Evolutionary conservation across 805 yeast species (phyloP), one percentile per base, ranked within the genome.

Genomic region (Candida sanyiensis): DNA sequence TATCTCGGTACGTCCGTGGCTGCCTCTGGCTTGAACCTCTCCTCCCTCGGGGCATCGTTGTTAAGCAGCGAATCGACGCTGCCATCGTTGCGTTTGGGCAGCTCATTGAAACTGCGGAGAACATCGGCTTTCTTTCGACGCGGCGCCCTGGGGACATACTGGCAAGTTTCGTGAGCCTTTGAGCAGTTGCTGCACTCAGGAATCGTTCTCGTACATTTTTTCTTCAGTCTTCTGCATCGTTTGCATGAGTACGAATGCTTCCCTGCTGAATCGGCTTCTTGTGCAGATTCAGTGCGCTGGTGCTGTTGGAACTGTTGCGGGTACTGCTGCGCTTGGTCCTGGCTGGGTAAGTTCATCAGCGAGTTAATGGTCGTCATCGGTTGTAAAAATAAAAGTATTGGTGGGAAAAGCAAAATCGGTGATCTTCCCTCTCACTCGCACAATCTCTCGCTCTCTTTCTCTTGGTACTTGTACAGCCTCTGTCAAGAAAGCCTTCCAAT

Each of bases 151-250:
- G 70, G 69, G 3, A 69, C 66, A 46, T 72, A 72, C 28, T 56
- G 57, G 48, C 78, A 73, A 2, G 33, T 30, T 35, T 59, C 64
- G 7, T 57, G 55, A 7, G 67, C 63, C 40, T 58, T 64, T 9
- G 30, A 33, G 45, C 79, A 73, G 45, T 67, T 70, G 9, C 45
- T 40, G 46, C 79, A 73, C 13, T 47, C 53, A 0, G 77, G 77
- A 1, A 52, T 39, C 17, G 66, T 59, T 45, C 70, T 66, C 1
- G 71, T 58, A 48, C 79, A 73, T 45, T 66, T 69, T 53, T 72
- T 72, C 54, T 73, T 73, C 27, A 70, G 52, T 35, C 64, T 56
- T 36, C 77, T 58, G 48, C 79, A 73, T 28, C 75, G 50, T 13
- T 64, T 52, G 49, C 78, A 73, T 2, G 74, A 62, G 35, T 64